phyloP scores from a whole-genome alignment of 176 grass and related monocot genomes.

The Bonia amplexicaulis region DNA sequence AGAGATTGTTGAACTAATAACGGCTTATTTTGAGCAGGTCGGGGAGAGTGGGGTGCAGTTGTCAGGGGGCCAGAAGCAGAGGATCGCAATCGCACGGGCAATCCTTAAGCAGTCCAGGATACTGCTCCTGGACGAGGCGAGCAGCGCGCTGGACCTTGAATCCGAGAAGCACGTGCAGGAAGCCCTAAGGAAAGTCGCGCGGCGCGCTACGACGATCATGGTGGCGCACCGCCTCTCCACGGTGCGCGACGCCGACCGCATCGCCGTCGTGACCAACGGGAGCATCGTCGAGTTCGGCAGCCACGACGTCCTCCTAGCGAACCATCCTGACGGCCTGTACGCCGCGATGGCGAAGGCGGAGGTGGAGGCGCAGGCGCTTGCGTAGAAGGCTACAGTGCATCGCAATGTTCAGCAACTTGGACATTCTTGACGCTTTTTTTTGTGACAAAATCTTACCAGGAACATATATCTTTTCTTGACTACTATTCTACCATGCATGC shows the following conservation, averaged over 20 bases:
- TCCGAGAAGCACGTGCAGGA: conserved; percentile 55
- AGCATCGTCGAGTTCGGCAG: conserved; percentile 31
- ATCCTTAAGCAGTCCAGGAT: conserved; percentile 51
- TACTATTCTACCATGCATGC: neutral
- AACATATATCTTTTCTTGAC: neutral
- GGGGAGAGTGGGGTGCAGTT: conserved; percentile 61
- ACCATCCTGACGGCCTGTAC: conserved; percentile 36
- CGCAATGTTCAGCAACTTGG: neutral
- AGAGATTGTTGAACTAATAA: too few relatives aligned
- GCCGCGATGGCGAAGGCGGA: conserved; percentile 52
- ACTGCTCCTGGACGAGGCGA: conserved; percentile 48
- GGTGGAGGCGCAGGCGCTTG: conserved; percentile 47
- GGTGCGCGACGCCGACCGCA: conserved; percentile 44
- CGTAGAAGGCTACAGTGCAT: neutral
- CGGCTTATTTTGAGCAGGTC: conserved; percentile 6
- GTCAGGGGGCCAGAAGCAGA: conserved; percentile 59
- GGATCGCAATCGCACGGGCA: conserved; percentile 51
- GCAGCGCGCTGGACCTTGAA: conserved; percentile 57
- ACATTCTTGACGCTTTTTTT: neutral
- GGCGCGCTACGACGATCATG: conserved; percentile 35
- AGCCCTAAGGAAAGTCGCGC: conserved; percentile 11
- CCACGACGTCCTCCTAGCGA: conserved; percentile 17
- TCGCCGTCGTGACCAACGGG: conserved; percentile 41
- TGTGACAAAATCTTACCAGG: neutral
- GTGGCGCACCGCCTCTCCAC: conserved; percentile 57